phyloP scores from a whole-genome alignment of 2,329 filamentous ascomycete species.

The Nemania abortiva region DNA sequence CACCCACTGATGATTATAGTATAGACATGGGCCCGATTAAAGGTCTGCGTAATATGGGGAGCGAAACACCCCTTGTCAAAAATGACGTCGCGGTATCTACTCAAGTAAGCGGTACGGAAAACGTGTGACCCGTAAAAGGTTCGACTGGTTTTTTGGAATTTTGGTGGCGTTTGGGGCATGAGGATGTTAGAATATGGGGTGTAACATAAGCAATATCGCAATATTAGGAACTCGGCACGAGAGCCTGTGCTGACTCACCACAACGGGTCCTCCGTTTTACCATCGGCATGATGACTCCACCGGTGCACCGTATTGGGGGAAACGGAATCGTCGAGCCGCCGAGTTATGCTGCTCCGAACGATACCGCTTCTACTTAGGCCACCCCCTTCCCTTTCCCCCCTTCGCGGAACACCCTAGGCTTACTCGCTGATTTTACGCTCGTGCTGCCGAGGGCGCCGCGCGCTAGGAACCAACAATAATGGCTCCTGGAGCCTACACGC shows the following conservation, averaged over 20 bases:
- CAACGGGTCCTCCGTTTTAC: slow-evolving; percentile 2
- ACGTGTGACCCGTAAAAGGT: too few relatives aligned
- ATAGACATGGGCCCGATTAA: too few relatives aligned
- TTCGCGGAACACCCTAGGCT: neutral
- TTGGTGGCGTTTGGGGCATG: too few relatives aligned
- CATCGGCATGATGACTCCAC: slow-evolving; percentile 1
- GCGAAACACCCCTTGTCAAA: too few relatives aligned
- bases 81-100: too few relatives aligned
- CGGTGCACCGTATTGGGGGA: neutral
- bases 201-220: too few relatives aligned
- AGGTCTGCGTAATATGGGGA: too few relatives aligned
- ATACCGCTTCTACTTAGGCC: neutral
- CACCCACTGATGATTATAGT: too few relatives aligned
- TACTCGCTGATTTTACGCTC: neutral
- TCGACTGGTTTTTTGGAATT: too few relatives aligned
- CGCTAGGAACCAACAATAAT: slow-evolving; percentile 15
- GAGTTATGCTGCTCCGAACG: neutral
- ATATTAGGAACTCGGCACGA: neutral
- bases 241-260: neutral
- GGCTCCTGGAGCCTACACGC: slow-evolving; percentile 11
- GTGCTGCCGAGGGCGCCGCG: slow-evolving; percentile 10
- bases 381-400: neutral
- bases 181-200: too few relatives aligned
- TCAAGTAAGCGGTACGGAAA: too few relatives aligned
- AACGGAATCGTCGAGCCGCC: neutral